phyloP scores from a whole-genome alignment of 2,329 filamentous ascomycete species.

The Botrytis squamosa region DNA sequence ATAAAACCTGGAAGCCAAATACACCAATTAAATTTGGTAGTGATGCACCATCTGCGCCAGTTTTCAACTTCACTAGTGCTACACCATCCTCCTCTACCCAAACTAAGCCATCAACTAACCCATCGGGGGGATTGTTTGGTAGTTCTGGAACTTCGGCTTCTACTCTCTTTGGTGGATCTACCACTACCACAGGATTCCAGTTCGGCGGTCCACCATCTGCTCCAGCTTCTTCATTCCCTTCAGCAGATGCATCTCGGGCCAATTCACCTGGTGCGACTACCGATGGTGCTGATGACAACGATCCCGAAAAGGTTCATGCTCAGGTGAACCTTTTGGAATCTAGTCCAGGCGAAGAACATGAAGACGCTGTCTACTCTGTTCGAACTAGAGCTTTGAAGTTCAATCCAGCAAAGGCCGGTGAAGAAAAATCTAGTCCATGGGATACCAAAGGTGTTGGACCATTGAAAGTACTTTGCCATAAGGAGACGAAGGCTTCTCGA shows the following conservation, averaged over 20 bases:
- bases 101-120: constrained; percentile 23
- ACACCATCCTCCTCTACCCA: constrained; percentile 26
- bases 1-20: constrained; percentile 51
- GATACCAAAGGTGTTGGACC: constrained; percentile 68
- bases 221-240: constrained; percentile 36
- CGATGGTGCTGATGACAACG: constrained; percentile 42
- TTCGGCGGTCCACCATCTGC: constrained; percentile 33
- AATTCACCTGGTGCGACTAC: constrained; percentile 38
- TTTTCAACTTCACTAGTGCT: constrained; percentile 27
- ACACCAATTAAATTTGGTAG: constrained; percentile 48
- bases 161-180: constrained; percentile 20
- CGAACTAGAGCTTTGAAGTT: constrained; percentile 69
- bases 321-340: constrained; percentile 69
- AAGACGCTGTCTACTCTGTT: constrained; percentile 67
- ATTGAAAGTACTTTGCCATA: constrained; percentile 71
- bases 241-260: constrained; percentile 37
- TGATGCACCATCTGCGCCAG: constrained; percentile 27
- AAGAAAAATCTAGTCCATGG: constrained; percentile 59
- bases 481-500: constrained; percentile 63
- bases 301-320: constrained; percentile 57
- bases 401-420: constrained; percentile 48
- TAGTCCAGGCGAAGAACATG: constrained; percentile 69
- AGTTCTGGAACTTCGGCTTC: constrained; percentile 21
- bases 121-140: constrained; percentile 26
- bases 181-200: constrained; percentile 30